Evolutionary conservation across 495 filamentous ascomycete genomes (phyloP), one percentile per base, ranked within the genome.

Genomic region (Terfezia boudieri): DNA sequence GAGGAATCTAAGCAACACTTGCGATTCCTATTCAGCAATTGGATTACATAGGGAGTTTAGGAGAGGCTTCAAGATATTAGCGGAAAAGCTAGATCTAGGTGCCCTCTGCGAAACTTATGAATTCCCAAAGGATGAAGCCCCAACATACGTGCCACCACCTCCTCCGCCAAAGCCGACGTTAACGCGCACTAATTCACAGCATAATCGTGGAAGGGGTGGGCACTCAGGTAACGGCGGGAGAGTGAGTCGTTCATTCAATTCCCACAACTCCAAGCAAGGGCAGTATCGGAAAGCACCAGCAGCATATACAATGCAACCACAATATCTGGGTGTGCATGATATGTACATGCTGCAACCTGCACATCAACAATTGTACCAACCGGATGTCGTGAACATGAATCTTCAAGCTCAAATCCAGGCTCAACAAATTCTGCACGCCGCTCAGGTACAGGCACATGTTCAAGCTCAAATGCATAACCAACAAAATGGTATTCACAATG

Each of bases 1-100:
- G n/a, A 75, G 92, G n/a, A 98, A 98, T 66, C 72, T 98, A 51
- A 90, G 88, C 0, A 96, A 96, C 61, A 95, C 90, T 20, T 90
- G 90, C 9, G 90, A 98, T 61, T 88, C 93, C 64, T 87, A 79
- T 3, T 90, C 90, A 1, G 92, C 93, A 63, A 75, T 82, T 51
- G 90, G 90, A 2, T 74, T 98, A 17, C 92, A 96, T 68, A 65
- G 84, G 51, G 90, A 98, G 67, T 67, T 98, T 48, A 78, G 92
- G 60, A 76, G 84, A 60, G 92, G 90, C 1, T 95, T 93, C 67
- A 79, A 84, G 55, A 69, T 83, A 49, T 73, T 92, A 17, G 74
- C 83, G 4, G 73, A 86, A 51, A 62, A 58, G 41, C 83, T 74
- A 9, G 80, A 87, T 60, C 71, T 96, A 37, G 77, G 76, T 5